Evolutionary conservation across 106 monocot genomes (phyloP), one percentile per base, ranked within the genome.

Genomic region (Chionographis japonica): DNA sequence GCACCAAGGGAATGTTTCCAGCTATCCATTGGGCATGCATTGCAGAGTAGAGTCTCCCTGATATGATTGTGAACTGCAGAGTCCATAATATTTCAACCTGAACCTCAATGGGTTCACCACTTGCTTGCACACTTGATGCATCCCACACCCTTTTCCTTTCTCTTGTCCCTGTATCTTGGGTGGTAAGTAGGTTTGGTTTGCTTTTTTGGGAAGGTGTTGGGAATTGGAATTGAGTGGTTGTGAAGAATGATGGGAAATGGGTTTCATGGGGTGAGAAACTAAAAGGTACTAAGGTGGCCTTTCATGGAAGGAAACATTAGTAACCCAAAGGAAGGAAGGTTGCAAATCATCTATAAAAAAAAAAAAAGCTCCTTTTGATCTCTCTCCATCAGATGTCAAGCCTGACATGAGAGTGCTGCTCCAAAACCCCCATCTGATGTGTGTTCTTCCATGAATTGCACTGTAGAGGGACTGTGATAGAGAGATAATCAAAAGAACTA

Each of bases 191-290:
- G 13, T 6, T 40, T 46, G 14, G 43, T 46, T 58, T 56, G 40
- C 38, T 58, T 69, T 58, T 66, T 37, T 17, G 43, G 65, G 40
- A 69, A 57, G 58, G 18, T 69, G 69, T 69, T 58, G 69, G 56
- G 69, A 69, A 57, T 49, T 69, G 56, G 19, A 69, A 54, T 4
- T 43, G 10, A 58, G 8, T 58, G 18, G 58, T 19, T 58, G 20
- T 7, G 56, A 16, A 54, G 58, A 43, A 43, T 41, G 58, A 58
- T 69, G 56, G 59, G 69, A 43, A 50, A 65, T 50, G 19, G 65
- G 17, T 50, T 65, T 65, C n/a, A 50, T 50, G 46, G 50, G 20
- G 65, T 27, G 16, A 11, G 10, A 20, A 65, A 17, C 20, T 40
- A 9, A 40, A 49, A 18, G 15, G 43, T 64, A 50, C 37, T 27